Base-by-base conservation (phyloP, 2,329 filamentous ascomycete genomes). In the Neoscytalidium dimidiatum region DNA sequence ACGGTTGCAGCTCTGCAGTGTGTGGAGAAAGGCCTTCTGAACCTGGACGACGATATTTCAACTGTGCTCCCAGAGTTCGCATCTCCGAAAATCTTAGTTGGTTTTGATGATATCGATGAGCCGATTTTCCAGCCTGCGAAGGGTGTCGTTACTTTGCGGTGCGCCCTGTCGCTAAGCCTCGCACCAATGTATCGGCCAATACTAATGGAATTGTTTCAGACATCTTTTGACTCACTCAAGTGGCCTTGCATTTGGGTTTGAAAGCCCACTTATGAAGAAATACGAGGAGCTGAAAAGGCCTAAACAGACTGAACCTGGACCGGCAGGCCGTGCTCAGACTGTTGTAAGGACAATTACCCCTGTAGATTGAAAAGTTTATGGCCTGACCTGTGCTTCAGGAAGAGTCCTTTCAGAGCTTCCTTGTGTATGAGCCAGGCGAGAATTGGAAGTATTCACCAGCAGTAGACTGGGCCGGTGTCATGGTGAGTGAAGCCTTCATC, bases 1-100 rank as follows among this genome's bases (percentile, higher is more conserved):
- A 70, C 71, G 0, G 72, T 79, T 26, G 72, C 69, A 48, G 70
- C 68, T 4, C 67, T 78, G 67, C 73, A 78, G 51, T 71, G 74
- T 35, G 74, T 79, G 1, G 77, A 79, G 31, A 70, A 69, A 29
- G 75, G 74, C 3, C 67, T 72, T 1, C 46, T 77, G 17, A 66
- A 61, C 1, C 70, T 78, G 0, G 73, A 78, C 57, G 73, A 71
- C 9, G 71, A 73, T 1, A 67, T 78, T 0, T 74, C 72, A 67
- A 64, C 60, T 1, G 65, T 71, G 17, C 69, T 78, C 29, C 74
- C 75, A 0, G 76, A 77, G 48, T 68, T 77, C 6, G 70, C 72
- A 57, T 35, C 65, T 7, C 68, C 67, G 28, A 67, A 67, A 11
- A 69, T 78, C 9, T 23, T 77, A 26, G 69, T 65, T 4, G 70